phyloP scores from a whole-genome alignment of 495 filamentous ascomycete species.

The Talaromyces ruber region DNA sequence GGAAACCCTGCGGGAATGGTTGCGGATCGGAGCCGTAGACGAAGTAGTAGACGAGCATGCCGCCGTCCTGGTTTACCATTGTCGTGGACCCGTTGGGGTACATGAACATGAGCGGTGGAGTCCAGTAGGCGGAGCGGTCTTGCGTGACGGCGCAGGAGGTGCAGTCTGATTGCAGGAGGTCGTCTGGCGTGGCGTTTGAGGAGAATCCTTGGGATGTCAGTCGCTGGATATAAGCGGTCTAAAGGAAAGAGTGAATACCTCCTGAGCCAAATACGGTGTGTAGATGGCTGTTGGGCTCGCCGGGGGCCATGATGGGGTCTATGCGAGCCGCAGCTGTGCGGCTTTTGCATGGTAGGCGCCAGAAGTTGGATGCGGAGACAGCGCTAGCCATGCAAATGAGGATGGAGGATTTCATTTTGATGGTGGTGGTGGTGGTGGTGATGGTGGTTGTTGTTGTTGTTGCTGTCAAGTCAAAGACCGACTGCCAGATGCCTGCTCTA shows the following conservation, averaged over 20 bases:
- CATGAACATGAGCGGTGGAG: constrained; percentile 49
- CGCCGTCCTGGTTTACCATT: constrained; percentile 44
- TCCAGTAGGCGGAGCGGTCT: constrained; percentile 58
- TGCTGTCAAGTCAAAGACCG: not conserved
- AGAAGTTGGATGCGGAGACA: constrained; percentile 54
- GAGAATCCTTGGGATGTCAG: constrained; percentile 36
- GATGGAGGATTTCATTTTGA: not conserved
- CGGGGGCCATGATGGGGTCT: constrained; percentile 45
- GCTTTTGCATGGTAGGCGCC: constrained; percentile 77
- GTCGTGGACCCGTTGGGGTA: constrained; percentile 46
- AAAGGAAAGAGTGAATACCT: constrained; percentile 28
- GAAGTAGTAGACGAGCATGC: constrained; percentile 68
- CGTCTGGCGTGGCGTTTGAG: constrained; percentile 27
- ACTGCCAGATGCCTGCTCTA: not conserved
- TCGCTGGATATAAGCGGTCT: constrained; percentile 4
- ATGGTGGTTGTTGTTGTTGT: not conserved
- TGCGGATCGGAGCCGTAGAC: constrained; percentile 54
- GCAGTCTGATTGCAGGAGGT: constrained; percentile 39
- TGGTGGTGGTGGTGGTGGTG: no score
- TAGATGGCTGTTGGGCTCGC: constrained; percentile 34
- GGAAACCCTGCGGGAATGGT: constrained; percentile 72
- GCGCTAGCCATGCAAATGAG: not conserved
- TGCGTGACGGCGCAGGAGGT: constrained; percentile 51
- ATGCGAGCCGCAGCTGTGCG: constrained; percentile 51
- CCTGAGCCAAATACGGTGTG: constrained; percentile 46